Evolutionary conservation across 2,329 filamentous ascomycete species (phyloP), one percentile per base, ranked within the genome.

Genomic region (Albifimbria verrucaria): DNA sequence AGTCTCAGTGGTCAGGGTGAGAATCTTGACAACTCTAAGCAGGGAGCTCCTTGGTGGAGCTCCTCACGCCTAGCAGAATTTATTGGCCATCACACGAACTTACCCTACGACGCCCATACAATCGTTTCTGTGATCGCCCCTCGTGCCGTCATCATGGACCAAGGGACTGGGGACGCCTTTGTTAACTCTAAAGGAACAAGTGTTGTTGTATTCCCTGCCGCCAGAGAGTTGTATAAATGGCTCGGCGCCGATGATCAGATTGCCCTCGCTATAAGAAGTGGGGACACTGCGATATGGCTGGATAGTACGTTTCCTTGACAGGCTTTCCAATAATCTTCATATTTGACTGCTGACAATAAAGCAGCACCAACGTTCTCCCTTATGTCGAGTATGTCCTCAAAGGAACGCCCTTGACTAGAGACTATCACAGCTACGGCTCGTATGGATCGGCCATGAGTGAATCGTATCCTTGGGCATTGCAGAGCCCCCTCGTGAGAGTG

Each of bases 21-120:
- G 41, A 43, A 43, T 43, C 41, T 43, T n/a, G 41, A 43, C n/a
- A 43, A 43, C 41, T 43, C 41, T 7, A 43, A 43, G 41, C 41
- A 43, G 20, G 41, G 41, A 21, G 41, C 41, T 18, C 41, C 41
- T 21, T 43, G 41, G 41, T 43, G 41, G 41, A 43, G 41, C 41
- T n/a, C 41, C 7, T 18, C 9, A n/a, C 41, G 41, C 18, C 41
- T 43, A 10, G 41, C 17, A 7, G 41, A 43, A 18, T 43, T 43
- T 43, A 21, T 43, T 21, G 41, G 41, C 41, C 41, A 43, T 43
- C 41, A 43, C 20, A 43, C 17, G 41, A 43, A 43, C 41, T 21
- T 43, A n/a, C 41, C 41, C 41, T 43, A 43, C 41, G 41, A 43
- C n/a, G 41, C 41, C 41, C 41, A 43, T n/a, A 43, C 41, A 10